Base-by-base conservation (phyloP, 2,329 filamentous ascomycete genomes). In the Claviceps pazoutovae region DNA sequence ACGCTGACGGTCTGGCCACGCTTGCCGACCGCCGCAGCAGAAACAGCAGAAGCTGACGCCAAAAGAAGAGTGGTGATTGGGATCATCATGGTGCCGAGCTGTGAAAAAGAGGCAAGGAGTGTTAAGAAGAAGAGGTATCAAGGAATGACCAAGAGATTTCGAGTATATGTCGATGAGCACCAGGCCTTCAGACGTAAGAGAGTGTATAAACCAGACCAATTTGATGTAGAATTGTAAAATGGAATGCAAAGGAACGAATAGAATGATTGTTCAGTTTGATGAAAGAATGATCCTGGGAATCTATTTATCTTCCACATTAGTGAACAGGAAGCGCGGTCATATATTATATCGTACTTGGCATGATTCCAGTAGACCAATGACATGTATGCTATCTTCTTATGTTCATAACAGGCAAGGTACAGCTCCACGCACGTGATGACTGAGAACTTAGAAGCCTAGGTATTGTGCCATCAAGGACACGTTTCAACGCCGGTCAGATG, bases 11-110 rank as follows among this genome's bases (percentile, higher is more conserved):
- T 14, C 46, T 48, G 46, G 21, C 52, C 59, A 59, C 51, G 46
- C 23, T 39, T 45, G 45, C 61, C 57, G 52, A 60, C 56, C 52
- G 60, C 58, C 53, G 58, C 56, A 52, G 63, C 63, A 49, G 59
- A 60, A 55, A 61, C 63, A 45, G 60, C 51, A 48, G 61, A 53
- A 49, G 62, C 63, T 51, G 61, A 58, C 50, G 61, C 61, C 51
- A 60, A 60, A 36, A 67, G 54, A 57, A 66, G 50, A 51, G 63
- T 56, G 52, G 62, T 59, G 56, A 67, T 53, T 52, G 59, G 58
- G 52, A 57, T 54, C 52, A 66, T 57, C 62, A 64, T 65, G 19
- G 26, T 42, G 46, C 5, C n/a, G 36, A 41, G 5, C 5, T n/a
- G 9, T 3, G 13, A n/a, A 38, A 39, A 19, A 16, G 26, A 30